Evolutionary conservation across 805 yeast genomes (phyloP).

Genomic region (Saturnispora sekii): DNA sequence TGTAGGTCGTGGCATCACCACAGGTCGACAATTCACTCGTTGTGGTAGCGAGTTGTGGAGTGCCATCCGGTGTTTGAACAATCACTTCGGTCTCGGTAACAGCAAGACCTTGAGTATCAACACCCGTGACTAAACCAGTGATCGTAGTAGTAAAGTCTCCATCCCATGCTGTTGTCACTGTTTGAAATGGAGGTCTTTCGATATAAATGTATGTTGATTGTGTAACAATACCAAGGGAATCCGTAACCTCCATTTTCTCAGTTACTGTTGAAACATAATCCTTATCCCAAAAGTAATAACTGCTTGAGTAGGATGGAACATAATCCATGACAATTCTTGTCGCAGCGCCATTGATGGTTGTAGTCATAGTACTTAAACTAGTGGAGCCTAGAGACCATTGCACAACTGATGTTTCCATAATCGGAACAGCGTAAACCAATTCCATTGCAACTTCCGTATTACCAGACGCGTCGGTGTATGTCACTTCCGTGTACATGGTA

Average conservation of each 20-base stretch:
- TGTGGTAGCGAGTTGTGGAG: not conserved
- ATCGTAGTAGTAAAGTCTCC: not conserved
- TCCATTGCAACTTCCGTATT: not conserved
- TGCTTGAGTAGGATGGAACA: conserved; percentile 6
- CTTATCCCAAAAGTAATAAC: conserved; percentile 7
- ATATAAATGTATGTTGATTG: conserved; percentile 4
- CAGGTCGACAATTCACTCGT: conserved; percentile 1
- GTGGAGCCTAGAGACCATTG: conserved; percentile 5
- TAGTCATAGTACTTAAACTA: not conserved
- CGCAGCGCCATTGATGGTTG: not conserved
- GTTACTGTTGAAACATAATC: conserved; percentile 5
- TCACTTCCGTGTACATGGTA: not conserved
- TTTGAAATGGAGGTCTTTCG: conserved; percentile 1
- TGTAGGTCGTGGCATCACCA: conserved; percentile 1
- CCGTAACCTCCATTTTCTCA: not conserved
- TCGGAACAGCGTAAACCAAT: not conserved
- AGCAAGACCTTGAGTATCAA: conserved; percentile 4
- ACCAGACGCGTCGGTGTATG: not conserved
- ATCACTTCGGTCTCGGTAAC: conserved; percentile 2
- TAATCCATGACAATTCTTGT: conserved; percentile 2
- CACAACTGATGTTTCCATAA: not conserved
- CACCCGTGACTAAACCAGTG: not conserved
- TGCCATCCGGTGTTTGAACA: conserved; percentile 1
- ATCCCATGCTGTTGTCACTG: not conserved
- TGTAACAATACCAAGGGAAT: conserved; percentile 3